Evolutionary conservation across 2,329 filamentous ascomycete species (phyloP).

Genomic region (Cladosporium velox): DNA sequence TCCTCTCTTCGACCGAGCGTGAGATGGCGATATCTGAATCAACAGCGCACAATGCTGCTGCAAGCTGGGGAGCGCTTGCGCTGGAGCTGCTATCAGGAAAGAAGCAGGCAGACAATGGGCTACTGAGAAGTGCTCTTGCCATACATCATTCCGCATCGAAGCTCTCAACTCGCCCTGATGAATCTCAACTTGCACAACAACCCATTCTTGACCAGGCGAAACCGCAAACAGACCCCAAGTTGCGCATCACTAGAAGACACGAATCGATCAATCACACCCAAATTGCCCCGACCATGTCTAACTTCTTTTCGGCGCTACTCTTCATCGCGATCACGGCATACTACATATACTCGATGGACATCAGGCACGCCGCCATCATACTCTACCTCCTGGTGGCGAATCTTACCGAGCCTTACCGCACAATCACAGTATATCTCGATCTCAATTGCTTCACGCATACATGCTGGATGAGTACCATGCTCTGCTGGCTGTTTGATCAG

Average conservation of each 20-base stretch:
- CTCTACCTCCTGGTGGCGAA: neutral
- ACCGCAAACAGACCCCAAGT: neutral
- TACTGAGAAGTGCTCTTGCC: neutral
- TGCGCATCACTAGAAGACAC: neutral
- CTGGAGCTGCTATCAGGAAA: neutral
- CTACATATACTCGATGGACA: neutral
- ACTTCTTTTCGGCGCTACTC: neutral
- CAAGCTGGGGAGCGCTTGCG: neutral
- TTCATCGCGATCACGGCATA: neutral
- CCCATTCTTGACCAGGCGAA: neutral
- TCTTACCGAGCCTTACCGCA: neutral
- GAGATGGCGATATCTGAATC: no score
- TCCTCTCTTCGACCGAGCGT: neutral
- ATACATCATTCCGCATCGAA: no score
- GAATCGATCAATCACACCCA: neutral
- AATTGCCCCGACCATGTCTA: neutral
- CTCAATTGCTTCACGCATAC: neutral
- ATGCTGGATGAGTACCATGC: neutral
- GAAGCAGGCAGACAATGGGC: neutral
- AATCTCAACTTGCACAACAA: neutral
- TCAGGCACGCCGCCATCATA: neutral
- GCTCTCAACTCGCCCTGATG: neutral
- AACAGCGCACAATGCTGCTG: neutral
- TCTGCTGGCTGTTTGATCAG: neutral
- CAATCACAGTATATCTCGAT: neutral